Evolutionary conservation across 176 grass and related monocot genomes (phyloP), one percentile per base, ranked within the genome.

Genomic region (Pontederia paniculata): DNA sequence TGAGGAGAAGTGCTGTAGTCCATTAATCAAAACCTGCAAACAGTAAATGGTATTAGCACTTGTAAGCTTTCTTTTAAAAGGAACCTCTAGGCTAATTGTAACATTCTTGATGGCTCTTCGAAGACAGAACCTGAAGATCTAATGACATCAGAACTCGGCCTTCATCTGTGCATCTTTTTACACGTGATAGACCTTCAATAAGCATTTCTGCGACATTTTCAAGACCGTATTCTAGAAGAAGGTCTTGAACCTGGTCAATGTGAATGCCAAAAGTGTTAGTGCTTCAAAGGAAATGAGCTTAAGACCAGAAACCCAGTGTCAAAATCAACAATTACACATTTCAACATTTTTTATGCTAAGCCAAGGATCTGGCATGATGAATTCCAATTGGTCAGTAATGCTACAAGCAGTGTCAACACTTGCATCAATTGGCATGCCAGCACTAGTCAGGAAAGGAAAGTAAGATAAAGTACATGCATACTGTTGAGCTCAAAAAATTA

Each of bases 81-180:
- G 3, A 31, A 31, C n/a, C n/a, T n/a, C n/a, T n/a, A n/a, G n/a
- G n/a, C 11, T 49, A 23, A 42, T 8, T 37, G 15, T 23, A 5
- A 23, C 52, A 25, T 46, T 14, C 23, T 4, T 44, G 21, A 23
- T 69, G 46, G 17, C 4, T 66, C 23, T 18, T 58, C 21, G 16
- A 31, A 8, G 42, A 14, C 18, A 54, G 54, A 68, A 98, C 94
- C 94, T 98, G 94, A 72, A 98, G 87, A 62, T 98, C 94, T 60
- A 98, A 80, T 57, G 83, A 98, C 94, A 98, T 98, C 69, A 98
- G 72, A 66, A 80, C 94, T 67, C 94, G 80, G 2, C 94, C 87
- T 88, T 93, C 94, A 70, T 98, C 94, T 9, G 80, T 88, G 77
- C 94, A 98, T 78, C 77, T 78, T 72, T 88, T 98, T 62, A 98